phyloP scores from a whole-genome alignment of 768 basidiomycete genomes.

The Leccinum boreale region DNA sequence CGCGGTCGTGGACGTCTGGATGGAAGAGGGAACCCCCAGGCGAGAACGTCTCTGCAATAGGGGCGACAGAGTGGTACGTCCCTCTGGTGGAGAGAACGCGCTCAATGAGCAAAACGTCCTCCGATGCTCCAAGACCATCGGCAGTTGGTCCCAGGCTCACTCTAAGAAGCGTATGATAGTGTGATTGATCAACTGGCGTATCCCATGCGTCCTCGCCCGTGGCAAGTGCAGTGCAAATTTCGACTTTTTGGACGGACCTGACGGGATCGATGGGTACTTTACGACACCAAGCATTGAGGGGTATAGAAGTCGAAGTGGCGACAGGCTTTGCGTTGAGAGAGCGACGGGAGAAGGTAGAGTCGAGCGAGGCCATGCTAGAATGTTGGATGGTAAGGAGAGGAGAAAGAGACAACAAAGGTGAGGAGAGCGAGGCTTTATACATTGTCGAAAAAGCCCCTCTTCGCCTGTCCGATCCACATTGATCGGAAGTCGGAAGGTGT shows the following conservation, averaged over 20 bases:
- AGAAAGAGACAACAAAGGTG: too few relatives aligned
- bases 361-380: too few relatives aligned
- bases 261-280: neutral
- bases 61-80: conserved; percentile 2
- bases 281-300: neutral
- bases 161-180: neutral
- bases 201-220: neutral
- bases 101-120: conserved; percentile 11
- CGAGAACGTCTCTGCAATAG: neutral
- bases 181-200: neutral
- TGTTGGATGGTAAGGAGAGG: too few relatives aligned
- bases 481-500: too few relatives aligned
- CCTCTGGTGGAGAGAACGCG: conserved; percentile 13
- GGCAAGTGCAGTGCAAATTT: neutral
- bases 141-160: neutral
- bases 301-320: too few relatives aligned
- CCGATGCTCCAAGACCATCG: neutral
- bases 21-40: conserved; percentile 1
- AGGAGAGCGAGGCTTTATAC: too few relatives aligned
- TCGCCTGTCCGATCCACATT: neutral
- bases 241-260: neutral
- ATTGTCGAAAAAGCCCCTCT: too few relatives aligned
- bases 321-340: too few relatives aligned
- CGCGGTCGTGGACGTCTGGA: conserved; percentile 12
- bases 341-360: too few relatives aligned